Percentiles rank a stretch among this genome's conserved stretches.
These are phyloP conservation scores for Clarireedia monteithiana DNA, from an alignment of 2,329 filamentous ascomycete species.

Conservation along the genomic window DNA sequence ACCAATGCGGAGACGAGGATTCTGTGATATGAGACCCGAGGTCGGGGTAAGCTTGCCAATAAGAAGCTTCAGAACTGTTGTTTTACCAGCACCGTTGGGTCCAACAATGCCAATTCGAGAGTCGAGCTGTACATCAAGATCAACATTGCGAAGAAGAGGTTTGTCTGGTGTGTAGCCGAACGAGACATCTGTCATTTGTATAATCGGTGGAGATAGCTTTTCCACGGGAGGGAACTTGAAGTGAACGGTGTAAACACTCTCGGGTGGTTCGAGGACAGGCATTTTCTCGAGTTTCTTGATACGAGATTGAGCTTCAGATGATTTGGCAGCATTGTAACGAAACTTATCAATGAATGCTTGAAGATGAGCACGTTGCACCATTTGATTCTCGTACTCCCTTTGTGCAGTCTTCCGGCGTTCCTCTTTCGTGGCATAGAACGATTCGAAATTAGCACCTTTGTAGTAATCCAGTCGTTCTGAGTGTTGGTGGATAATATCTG, in stretches of 20 bases:
- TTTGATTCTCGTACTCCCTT: conserved; percentile 97
- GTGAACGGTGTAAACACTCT: conserved; percentile 90
- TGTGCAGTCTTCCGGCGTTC: conserved; percentile 94
- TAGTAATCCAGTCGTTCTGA: conserved; percentile 98
- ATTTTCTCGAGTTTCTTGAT: conserved; percentile 99
- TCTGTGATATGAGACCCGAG: conserved; percentile 75
- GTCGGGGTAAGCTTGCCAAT: conserved; percentile 75
- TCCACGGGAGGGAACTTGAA: conserved; percentile 98
- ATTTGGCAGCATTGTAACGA: conserved; percentile 97
- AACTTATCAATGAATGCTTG: conserved; percentile 99
- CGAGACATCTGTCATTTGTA: conserved; percentile 88
- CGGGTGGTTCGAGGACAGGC: conserved; percentile 83
- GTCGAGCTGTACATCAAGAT: conserved; percentile 94
- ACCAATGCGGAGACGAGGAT: conserved; percentile 81
- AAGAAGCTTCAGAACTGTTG: conserved; percentile 94
- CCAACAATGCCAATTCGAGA: conserved; percentile 99
- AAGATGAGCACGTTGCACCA: conserved; percentile 85
- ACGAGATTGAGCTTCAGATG: conserved; percentile 92
- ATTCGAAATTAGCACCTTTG: conserved; percentile 92
- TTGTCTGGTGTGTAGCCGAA: conserved; percentile 84
- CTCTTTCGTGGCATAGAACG: conserved; percentile 95
- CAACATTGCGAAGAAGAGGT: conserved; percentile 74
- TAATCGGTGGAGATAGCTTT: conserved; percentile 93
- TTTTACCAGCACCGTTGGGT: conserved; percentile 97
- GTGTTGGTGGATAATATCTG: conserved; percentile 97